Evolutionary conservation across 108 stramenopile genomes (phyloP), one percentile per base, ranked within the genome.

Genomic region (Skeletonema marinoi): DNA sequence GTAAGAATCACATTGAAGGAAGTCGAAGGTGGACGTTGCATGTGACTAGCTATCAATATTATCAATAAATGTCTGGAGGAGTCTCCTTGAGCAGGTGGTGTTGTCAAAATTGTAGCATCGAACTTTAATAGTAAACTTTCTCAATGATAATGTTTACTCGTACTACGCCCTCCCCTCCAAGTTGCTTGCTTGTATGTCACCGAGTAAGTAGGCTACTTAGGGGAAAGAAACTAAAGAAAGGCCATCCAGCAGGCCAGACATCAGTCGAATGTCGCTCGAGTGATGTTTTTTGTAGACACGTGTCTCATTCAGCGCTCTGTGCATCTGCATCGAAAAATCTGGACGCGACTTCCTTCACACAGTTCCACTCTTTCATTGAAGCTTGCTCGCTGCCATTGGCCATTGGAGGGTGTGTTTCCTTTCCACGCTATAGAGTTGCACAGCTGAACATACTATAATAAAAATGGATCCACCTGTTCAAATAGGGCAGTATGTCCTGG

Each of bases 401-500:
- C 12, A 41, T 25, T 10, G 54, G 54, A 10, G 54, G 54, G 25
- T 25, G 48, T 56, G 29, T 5, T 56, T 56, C 54, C 54, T 56
- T 29, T 56, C 50, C 50, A 51, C 50, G 50, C 50, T 17, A 12
- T 19, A 19, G n/a, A 51, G 50, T 19, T 51, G 50, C 54, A 25
- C 4, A 56, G 19, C 25, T 21, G 9, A 56, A 56, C 21, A 29
- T 4, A 56, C 10, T 9, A 56, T 11, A 56, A 3, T 19, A 56
- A 54, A 56, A 56, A 56, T 56, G 68, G 92, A 95, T 73, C 85
- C 90, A 58, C 96, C 93, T 29, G 93, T 99, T 29, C 91, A 93
- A 56, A 97, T 99, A 19, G 99, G 98, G 38, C 96, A 96, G 67
- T 99, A 98, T 85, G 90, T 97, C 12, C 88, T 99, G 67, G 97